Evolutionary conservation across 1,139 yeast species (phyloP), one percentile per base, ranked within the genome.

Genomic region (Eremothecium sinecaudum): DNA sequence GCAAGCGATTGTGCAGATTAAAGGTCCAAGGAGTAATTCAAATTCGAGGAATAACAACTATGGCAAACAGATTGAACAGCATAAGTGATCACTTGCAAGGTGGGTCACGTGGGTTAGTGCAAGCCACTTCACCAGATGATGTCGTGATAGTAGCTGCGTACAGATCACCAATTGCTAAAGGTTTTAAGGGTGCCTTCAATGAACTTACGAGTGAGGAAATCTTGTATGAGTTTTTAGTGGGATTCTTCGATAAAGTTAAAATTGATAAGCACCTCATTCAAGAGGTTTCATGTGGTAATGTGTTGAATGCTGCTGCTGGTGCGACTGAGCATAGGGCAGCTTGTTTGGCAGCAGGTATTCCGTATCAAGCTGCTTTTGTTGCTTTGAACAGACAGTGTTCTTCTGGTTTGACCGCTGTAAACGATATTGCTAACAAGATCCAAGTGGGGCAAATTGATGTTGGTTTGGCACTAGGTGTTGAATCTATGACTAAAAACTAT

Each of bases 331-430:
- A 83, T 62, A 71, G 93, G 54, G 95, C 94, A 34, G 96, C 86
- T 24, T 67, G 67, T 42, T 63, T 80, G 26, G 82, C 75, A 9
- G 83, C 81, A 4, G 93, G 92, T 10, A 66, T 79, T 29, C 86
- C 86, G 15, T 62, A 71, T 45, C 62, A 76, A 6, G 69, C 79
- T 19, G 87, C 94, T 10, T 82, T 87, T 48, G 65, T 76, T 48
- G 90, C 94, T 18, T 53, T 87, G 46, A 87, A 87, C 68, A 76
- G 97, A 64, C 95, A 84, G 62, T 87, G 97, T 62, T 83, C 95
- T 7, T 82, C 94, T 2, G 96, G 96, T 31, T 68, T 87, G 50
- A 81, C 86, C 71, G 93, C 95, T 15, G 75, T 86, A 28, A 79
- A 82, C 48, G 92, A 81, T 56, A 73, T 87, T 53, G 94, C 95